Evolutionary conservation across 116 monocot genomes (phyloP).

Genomic region (Papilionanthe hybrid): DNA sequence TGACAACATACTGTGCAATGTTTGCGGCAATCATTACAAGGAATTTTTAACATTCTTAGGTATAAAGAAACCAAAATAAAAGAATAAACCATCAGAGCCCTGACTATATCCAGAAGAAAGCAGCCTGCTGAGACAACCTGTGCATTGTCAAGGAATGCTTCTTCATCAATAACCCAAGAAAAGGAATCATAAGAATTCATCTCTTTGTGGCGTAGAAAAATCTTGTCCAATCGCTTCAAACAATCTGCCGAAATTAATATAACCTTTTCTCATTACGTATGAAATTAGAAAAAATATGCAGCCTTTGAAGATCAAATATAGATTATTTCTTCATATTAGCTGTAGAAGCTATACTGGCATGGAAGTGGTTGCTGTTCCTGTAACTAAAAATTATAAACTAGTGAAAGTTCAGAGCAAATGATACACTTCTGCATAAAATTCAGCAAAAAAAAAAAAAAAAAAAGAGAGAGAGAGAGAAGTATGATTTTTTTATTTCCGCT

Average conservation of each 20-base stretch:
- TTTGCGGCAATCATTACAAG: neutral
- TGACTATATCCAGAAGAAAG: slow-evolving; percentile 62
- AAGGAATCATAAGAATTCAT: slow-evolving; percentile 96
- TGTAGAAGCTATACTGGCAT: neutral
- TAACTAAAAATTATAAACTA: too few species aligned
- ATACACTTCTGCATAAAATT: too few species aligned
- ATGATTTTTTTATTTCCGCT: neutral
- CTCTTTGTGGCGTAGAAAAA: slow-evolving; percentile 57
- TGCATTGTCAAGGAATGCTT: slow-evolving; percentile 71
- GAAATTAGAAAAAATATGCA: neutral
- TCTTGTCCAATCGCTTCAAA: slow-evolving; percentile 14
- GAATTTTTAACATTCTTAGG: neutral
- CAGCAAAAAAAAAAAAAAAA: too few species aligned
- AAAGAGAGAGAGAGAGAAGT: too few species aligned
- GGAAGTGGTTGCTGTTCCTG: neutral
- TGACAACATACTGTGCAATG: slow-evolving; percentile 65
- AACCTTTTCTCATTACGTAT: neutral
- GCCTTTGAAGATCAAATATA: neutral
- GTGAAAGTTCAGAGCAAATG: too few species aligned
- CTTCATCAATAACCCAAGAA: slow-evolving; percentile 72
- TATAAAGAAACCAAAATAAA: neutral
- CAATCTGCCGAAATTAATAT: slow-evolving; percentile 13
- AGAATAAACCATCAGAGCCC: neutral
- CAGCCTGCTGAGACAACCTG: slow-evolving; percentile 46
- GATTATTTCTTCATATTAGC: neutral